Evolutionary conservation across 108 stramenopile genomes (phyloP).

Genomic region (Cyclotella atomus): DNA sequence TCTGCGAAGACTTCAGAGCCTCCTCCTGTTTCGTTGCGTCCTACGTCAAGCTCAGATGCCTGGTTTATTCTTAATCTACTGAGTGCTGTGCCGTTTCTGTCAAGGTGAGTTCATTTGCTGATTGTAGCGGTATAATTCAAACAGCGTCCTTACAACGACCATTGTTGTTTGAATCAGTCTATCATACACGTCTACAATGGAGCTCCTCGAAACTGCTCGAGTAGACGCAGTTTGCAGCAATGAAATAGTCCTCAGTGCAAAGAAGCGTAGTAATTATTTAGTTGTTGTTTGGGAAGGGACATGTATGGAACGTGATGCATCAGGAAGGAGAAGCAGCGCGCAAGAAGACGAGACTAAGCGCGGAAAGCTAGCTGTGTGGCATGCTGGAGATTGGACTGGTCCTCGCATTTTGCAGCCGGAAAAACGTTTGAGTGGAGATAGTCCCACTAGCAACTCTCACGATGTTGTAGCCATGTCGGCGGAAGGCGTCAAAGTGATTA

Average conservation of each 20-base stretch:
- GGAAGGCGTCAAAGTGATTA: constrained; percentile 81
- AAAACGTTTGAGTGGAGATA: constrained; percentile 71
- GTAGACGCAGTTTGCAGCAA: constrained; percentile 70
- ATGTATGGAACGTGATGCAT: constrained; percentile 68
- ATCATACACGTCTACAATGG: constrained; percentile 84
- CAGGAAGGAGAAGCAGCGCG: background rate
- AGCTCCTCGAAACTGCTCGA: constrained; percentile 80
- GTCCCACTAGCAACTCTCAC: constrained; percentile 56
- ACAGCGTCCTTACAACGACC: too few relatives aligned
- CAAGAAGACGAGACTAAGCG: constrained; percentile 10
- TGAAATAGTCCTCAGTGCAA: constrained; percentile 70
- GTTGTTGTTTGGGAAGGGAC: constrained; percentile 91
- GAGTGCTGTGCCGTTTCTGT: constrained; percentile 83
- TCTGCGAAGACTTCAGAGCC: constrained; percentile 19
- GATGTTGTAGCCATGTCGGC: constrained; percentile 84
- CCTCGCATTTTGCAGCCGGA: constrained; percentile 86
- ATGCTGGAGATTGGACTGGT: constrained; percentile 92
- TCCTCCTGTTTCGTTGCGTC: constrained; percentile 79
- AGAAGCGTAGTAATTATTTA: constrained; percentile 54
- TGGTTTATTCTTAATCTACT: constrained; percentile 90
- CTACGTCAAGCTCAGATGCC: constrained; percentile 84
- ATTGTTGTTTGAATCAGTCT: too few relatives aligned
- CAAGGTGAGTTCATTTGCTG: constrained; percentile 51
- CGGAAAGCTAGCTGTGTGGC: constrained; percentile 64
- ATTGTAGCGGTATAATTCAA: too few relatives aligned